Conservation (phyloP, 257 asterid genomes). For the Jaltomata sinuosa region DNA sequence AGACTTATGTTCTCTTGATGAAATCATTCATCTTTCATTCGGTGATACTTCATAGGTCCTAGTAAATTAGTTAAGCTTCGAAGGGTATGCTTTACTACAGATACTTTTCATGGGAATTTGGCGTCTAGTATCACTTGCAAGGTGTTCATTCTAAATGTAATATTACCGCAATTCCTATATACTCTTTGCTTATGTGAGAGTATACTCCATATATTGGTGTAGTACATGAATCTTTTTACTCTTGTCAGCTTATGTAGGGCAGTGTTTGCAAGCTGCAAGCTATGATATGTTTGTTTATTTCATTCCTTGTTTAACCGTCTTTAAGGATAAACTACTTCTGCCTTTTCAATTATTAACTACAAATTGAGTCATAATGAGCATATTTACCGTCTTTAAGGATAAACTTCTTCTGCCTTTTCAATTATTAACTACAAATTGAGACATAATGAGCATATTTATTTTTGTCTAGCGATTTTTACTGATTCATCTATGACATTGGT, state of each 20-base stretch:
- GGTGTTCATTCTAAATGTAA: not conserved
- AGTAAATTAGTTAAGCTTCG: not conserved
- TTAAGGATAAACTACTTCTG: not conserved
- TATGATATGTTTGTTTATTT: not conserved
- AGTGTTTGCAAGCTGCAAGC: not conserved
- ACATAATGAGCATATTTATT: not conserved
- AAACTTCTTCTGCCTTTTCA: not conserved
- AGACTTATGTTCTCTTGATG: not conserved
- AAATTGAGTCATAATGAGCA: too few species aligned
- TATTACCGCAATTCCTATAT: not conserved
- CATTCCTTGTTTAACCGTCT: not conserved
- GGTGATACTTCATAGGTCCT: not conserved
- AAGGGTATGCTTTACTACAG: not conserved
- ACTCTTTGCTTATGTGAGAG: not conserved
- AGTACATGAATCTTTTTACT: not conserved
- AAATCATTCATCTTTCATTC: not conserved
- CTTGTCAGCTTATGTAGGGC: not conserved
- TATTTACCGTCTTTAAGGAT: not conserved
- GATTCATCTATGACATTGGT: not conserved
- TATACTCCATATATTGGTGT: not conserved
- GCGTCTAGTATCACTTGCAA: not conserved
- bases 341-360: not conserved
- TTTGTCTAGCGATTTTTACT: not conserved
- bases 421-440: not conserved
- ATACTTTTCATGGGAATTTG: not conserved